These are phyloP conservation scores for Neofusicoccum sp. DNA, from an alignment of 2,329 filamentous ascomycete species.

Conservation along the genomic window DNA sequence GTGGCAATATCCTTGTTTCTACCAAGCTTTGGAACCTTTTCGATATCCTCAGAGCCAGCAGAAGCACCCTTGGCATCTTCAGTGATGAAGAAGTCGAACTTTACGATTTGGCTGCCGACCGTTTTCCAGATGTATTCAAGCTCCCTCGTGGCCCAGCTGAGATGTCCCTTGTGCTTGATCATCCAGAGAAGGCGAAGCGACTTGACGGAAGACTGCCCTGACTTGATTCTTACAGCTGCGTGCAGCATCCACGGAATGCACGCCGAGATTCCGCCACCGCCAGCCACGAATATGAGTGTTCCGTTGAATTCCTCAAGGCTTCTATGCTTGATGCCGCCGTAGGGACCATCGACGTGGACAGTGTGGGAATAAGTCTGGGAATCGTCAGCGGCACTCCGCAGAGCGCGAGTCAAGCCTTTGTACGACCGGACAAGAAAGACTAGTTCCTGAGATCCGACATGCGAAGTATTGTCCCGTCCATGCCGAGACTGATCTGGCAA, in stretches of 20 bases:
- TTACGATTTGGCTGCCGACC: neutral
- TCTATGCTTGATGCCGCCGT: neutral
- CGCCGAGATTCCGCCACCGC: neutral
- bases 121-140: neutral
- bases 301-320: neutral
- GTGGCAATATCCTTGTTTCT: neutral
- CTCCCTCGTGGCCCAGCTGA: neutral
- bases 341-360: neutral
- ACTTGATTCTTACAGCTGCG: neutral
- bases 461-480: neutral
- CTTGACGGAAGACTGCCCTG: neutral
- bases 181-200: neutral
- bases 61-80: neutral
- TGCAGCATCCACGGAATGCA: neutral
- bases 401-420: neutral
- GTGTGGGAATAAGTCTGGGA: neutral
- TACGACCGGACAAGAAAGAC: neutral
- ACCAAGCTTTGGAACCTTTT: too few relatives aligned
- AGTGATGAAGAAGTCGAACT: neutral
- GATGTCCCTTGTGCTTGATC: neutral
- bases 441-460: neutral
- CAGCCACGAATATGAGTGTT: neutral
- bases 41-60: too few relatives aligned
- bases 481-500: neutral
- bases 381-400: neutral